A percentile compares a stretch with the other conserved stretches of the same genome.
These are phyloP conservation scores for Sphaerobolus stellatus DNA, from an alignment of 1,284 basidiomycete genomes.

Conservation along the genomic window DNA sequence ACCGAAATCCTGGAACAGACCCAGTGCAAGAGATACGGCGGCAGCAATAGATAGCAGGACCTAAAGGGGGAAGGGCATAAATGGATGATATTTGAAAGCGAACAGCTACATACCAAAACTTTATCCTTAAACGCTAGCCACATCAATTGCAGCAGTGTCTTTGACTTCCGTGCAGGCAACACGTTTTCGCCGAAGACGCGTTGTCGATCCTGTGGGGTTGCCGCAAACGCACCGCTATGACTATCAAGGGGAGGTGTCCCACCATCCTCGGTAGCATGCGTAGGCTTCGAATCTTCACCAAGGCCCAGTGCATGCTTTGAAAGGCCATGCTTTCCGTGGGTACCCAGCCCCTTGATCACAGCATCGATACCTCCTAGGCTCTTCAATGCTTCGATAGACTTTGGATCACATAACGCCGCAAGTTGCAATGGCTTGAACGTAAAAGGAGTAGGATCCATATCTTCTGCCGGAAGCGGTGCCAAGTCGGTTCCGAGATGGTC, in stretches of 20 bases:
- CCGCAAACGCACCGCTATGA: constrained; percentile 50
- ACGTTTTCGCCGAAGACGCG: constrained; percentile 84
- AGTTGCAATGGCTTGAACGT: constrained; percentile 71
- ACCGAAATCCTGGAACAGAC: constrained; percentile 92
- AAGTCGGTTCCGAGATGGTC: constrained; percentile 16
- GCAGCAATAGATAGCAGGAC: constrained; percentile 90
- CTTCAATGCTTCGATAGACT: constrained; percentile 67
- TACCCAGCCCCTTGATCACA: constrained; percentile 75
- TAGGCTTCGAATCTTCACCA: not conserved
- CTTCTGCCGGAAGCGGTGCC: constrained; percentile 48
- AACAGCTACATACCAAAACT: constrained; percentile 63
- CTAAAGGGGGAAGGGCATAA: constrained; percentile 38
- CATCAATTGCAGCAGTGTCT: constrained; percentile 84
- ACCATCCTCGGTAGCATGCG: constrained; percentile 6
- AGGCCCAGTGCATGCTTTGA: constrained; percentile 6
- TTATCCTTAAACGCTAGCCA: constrained; percentile 96
- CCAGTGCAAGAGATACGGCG: constrained; percentile 89
- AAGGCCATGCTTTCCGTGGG: constrained; percentile 58
- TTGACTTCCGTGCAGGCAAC: constrained; percentile 76
- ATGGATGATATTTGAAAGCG: constrained; percentile 8
- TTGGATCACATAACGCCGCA: constrained; percentile 88
- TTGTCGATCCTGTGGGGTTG: constrained; percentile 63
- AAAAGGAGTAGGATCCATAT: constrained; percentile 72
- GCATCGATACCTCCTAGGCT: constrained; percentile 73
- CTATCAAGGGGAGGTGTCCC: constrained; percentile 17